A percentile compares a stretch with the other conserved stretches of the same genome.
Evolutionary conservation across 192 early-diverging fungal species (phyloP).

Genomic region (Rhizophagus sp.): DNA sequence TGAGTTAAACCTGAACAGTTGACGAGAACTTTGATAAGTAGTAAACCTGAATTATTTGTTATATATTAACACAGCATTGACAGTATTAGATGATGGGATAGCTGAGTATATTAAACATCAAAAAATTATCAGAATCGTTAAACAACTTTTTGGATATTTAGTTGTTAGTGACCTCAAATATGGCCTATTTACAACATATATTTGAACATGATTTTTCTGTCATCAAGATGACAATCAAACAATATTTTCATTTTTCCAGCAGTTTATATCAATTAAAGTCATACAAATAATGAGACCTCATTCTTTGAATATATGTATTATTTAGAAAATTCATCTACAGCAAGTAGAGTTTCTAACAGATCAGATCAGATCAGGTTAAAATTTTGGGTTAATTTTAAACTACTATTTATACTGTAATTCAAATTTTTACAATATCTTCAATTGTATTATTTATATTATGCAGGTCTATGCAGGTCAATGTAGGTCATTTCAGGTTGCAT

Average conservation of each 20-base stretch:
- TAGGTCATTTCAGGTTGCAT: too few relatives aligned
- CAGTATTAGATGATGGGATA: background rate
- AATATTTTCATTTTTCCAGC: background rate
- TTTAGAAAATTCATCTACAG: background rate
- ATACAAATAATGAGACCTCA: background rate
- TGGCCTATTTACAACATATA: background rate
- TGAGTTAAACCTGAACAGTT: conserved; percentile 3
- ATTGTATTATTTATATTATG: too few relatives aligned
- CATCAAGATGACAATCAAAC: background rate
- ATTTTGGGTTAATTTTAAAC: too few relatives aligned
- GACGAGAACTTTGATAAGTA: conserved; percentile 1
- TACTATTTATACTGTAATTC: too few relatives aligned
- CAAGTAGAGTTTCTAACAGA: too few relatives aligned
- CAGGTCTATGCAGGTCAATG: too few relatives aligned
- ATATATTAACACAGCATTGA: conserved; percentile 12
- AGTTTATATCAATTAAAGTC: conserved; percentile 22
- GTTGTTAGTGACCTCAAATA: conserved; percentile 14
- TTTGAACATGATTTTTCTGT: conserved; percentile 15
- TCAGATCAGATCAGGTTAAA: too few relatives aligned
- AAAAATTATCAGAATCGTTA: conserved; percentile 19
- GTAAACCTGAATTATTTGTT: background rate
- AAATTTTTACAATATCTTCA: too few relatives aligned
- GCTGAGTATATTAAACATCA: background rate
- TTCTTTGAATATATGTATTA: conserved; percentile 29
- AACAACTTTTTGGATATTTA: conserved; percentile 19